Evolutionary conservation across 176 grass and related monocot genomes (phyloP), one percentile per base, ranked within the genome.

Genomic region (Cenchrus fungigraminus): DNA sequence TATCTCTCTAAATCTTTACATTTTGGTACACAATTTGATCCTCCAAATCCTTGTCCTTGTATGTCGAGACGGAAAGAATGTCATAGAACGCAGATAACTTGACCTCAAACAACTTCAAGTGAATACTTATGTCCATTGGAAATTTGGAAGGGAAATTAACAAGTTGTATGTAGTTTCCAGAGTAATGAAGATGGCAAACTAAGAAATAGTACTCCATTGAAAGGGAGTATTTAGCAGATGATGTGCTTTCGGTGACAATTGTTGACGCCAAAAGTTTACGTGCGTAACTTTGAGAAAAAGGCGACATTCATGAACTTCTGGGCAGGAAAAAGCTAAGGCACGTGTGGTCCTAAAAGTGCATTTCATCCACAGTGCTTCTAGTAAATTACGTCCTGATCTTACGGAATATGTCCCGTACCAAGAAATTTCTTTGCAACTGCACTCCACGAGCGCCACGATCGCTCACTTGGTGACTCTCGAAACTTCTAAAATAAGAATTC

Each of bases 351-450:
- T 22, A 74, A 81, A 87, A 87, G 78, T 31, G 77, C 31, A 69
- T 32, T 53, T n/a, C 45, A 65, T 65, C 44, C 74, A 72, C 68
- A 45, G 51, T 31, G 70, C 29, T 32, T 32, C 46, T 16, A 25
- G 83, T 57, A 81, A 81, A 81, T 71, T 85, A 77, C 82, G 16
- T 77, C 71, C 77, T 54, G 3, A 71, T 74, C 71, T 77, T 71
- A 49, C 63, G 70, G 71, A 62, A 70, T 69, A 61, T 80, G 61
- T 79, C 47, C 16, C 17, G 60, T 10, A 59, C 42, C 49, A 51
- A 53, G 34, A 83, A 79, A 72, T 29, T 55, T 55, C 20, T 44
- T 32, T 6, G 46, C 8, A 88, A n/a, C 52, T 83, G 52, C 76
- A 69, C 43, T 68, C 59, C 59, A n/a, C 67, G 13, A 42, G 31